phyloP scores from a whole-genome alignment of 371 early-diverging fungal species.

The Ordospora pajunii region DNA sequence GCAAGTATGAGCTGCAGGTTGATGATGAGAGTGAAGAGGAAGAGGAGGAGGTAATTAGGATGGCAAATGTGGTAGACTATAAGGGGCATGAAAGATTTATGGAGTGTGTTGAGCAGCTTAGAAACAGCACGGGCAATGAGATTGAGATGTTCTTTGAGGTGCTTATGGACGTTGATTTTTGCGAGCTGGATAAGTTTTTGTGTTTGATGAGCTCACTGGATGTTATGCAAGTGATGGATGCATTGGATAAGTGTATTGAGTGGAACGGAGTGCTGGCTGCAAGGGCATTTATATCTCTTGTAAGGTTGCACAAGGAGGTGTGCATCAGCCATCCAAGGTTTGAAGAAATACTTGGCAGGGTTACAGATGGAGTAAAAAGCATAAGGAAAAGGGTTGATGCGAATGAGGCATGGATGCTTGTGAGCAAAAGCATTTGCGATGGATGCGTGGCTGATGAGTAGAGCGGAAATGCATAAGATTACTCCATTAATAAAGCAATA shows the following conservation, averaged over 20 bases:
- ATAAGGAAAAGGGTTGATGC: slow-evolving; percentile 3
- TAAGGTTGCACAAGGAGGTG: slow-evolving; percentile 10
- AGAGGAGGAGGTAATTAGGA: slow-evolving; percentile 8
- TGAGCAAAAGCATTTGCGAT: neutral
- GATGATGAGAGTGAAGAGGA: slow-evolving; percentile 17
- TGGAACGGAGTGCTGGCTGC: slow-evolving; percentile 11
- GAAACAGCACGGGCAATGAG: neutral
- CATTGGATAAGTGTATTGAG: neutral
- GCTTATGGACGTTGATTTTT: slow-evolving; percentile 16
- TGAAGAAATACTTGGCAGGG: neutral
- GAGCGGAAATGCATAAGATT: too few species aligned
- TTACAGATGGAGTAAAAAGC: neutral
- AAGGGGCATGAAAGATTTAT: slow-evolving; percentile 33
- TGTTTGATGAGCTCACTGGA: slow-evolving; percentile 5
- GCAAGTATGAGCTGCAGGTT: slow-evolving; percentile 35
- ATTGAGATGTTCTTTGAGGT: slow-evolving; percentile 19
- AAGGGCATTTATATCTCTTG: slow-evolving; percentile 18
- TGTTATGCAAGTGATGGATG: slow-evolving; percentile 10
- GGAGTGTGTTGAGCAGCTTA: slow-evolving; percentile 6
- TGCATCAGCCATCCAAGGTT: slow-evolving; percentile 1
- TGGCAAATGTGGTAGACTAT: slow-evolving; percentile 6
- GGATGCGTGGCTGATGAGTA: too few species aligned
- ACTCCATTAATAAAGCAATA: too few species aligned
- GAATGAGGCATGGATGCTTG: slow-evolving; percentile 10
- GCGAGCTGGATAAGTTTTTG: slow-evolving; percentile 29